A percentile compares a stretch with the other conserved stretches of the same genome.
Conservation (phyloP, 768 basidiomycete genomes). For the Boletus barrowsii region DNA sequence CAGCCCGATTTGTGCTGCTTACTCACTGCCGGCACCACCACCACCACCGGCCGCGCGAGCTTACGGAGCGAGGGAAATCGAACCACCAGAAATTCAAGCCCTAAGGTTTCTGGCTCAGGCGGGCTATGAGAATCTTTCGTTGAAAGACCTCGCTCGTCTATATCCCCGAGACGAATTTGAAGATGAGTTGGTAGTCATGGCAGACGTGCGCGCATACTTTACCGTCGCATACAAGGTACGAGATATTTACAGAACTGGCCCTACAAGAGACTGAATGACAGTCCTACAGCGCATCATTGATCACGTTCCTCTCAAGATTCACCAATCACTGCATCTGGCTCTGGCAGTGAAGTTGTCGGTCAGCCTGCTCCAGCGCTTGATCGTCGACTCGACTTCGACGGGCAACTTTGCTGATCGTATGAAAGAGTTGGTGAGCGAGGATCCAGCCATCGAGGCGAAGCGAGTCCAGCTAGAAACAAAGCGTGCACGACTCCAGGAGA, state of each 20-base stretch:
- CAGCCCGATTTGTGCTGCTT: too few species aligned
- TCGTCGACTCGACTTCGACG: conserved; percentile 16
- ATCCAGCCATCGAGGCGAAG: conserved; percentile 34
- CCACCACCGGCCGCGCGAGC: too few species aligned
- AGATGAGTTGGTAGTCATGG: conserved; percentile 50
- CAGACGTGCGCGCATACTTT: conserved; percentile 55
- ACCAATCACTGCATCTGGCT: conserved; percentile 41
- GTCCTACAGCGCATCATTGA: conserved; percentile 51
- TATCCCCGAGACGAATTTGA: conserved; percentile 28
- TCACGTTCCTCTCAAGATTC: conserved; percentile 48
- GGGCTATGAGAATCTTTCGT: conserved; percentile 23
- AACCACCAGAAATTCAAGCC: conserved; percentile 8
- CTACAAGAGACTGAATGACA: background rate
- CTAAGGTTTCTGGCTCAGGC: conserved; percentile 30
- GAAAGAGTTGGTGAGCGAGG: conserved; percentile 44
- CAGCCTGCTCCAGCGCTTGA: conserved; percentile 35
- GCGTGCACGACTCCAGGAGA: conserved; percentile 38
- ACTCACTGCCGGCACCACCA: too few species aligned
- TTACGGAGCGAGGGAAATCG: too few species aligned
- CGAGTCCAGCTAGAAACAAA: conserved; percentile 35
- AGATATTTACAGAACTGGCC: background rate
- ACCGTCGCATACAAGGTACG: conserved; percentile 52
- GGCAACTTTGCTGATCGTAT: conserved; percentile 31
- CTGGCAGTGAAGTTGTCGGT: conserved; percentile 35
- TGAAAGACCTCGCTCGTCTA: conserved; percentile 28